A percentile compares a stretch with the other conserved stretches of the same genome.
phyloP scores from a whole-genome alignment of 2,329 filamentous ascomycete species.

The Fusarium mundagurra region DNA sequence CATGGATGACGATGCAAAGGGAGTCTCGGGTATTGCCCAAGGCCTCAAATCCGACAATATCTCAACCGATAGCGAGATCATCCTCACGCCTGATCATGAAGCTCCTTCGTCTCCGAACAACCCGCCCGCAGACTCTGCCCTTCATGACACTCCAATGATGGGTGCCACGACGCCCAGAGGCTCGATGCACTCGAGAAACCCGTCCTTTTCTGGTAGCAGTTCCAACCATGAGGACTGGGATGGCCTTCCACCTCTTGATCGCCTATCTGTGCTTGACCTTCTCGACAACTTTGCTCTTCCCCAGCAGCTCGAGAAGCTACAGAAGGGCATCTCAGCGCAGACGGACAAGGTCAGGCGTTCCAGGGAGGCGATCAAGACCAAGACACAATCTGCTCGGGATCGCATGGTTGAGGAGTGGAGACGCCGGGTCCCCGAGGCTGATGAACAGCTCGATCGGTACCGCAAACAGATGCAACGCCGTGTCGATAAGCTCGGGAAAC shows the following conservation, averaged over 20 bases:
- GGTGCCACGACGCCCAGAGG: conserved; percentile 58
- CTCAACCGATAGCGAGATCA: conserved; percentile 49
- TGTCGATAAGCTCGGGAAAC: conserved; percentile 85
- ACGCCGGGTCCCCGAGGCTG: conserved; percentile 83
- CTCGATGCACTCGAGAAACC: conserved; percentile 74
- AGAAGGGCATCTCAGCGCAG: conserved; percentile 82
- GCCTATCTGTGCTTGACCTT: conserved; percentile 89
- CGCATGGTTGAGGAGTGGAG: conserved; percentile 94
- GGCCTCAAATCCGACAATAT: conserved; percentile 39
- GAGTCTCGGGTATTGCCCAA: conserved; percentile 20
- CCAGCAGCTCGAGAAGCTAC: conserved; percentile 89
- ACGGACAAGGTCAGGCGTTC: conserved; percentile 87
- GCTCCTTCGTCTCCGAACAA: conserved; percentile 52
- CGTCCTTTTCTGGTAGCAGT: conserved; percentile 84
- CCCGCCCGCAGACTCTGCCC: conserved; percentile 55
- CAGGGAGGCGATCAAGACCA: conserved; percentile 80
- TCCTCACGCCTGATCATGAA: conserved; percentile 54
- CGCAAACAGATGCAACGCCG: conserved; percentile 85
- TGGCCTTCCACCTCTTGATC: conserved; percentile 85
- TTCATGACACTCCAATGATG: conserved; percentile 62
- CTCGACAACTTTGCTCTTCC: conserved; percentile 93
- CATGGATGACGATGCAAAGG: conserved; percentile 44
- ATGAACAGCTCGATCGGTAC: conserved; percentile 94
- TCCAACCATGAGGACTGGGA: conserved; percentile 92
- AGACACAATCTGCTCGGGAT: conserved; percentile 81